These are phyloP conservation scores for Trichoderma polysporum DNA, from an alignment of 2,329 filamentous ascomycete species.

Conservation along the genomic window DNA sequence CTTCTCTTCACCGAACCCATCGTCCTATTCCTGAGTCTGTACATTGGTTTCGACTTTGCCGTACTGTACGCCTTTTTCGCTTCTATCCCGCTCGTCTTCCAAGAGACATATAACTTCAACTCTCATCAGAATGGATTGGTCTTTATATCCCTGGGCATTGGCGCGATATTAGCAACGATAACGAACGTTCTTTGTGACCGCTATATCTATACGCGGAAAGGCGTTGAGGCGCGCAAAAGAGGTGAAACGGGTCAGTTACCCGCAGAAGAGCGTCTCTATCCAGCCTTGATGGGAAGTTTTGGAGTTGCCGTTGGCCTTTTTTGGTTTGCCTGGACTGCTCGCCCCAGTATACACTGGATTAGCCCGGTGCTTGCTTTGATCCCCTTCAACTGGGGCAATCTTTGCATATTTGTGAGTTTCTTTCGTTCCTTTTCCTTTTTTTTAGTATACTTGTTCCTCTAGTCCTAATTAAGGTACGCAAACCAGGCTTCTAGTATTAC, in stretches of 20 bases:
- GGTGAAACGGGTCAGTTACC: background rate
- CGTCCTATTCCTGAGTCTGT: conserved; percentile 69
- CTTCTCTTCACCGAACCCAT: conserved; percentile 45
- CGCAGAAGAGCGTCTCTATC: conserved; percentile 25
- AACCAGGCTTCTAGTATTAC: conserved; percentile 18
- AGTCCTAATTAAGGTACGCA: background rate
- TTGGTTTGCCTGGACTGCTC: conserved; percentile 24
- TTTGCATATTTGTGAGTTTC: conserved; percentile 19
- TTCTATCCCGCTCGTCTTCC: conserved; percentile 23
- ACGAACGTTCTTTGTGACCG: conserved; percentile 22
- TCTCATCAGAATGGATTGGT: conserved; percentile 21
- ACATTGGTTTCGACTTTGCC: conserved; percentile 55
- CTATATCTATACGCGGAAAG: background rate
- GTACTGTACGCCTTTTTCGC: conserved; percentile 57
- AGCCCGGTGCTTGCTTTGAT: conserved; percentile 23
- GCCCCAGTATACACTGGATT: conserved; percentile 21
- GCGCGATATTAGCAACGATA: conserved; percentile 10
- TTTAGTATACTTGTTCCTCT: background rate
- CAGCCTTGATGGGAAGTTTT: conserved; percentile 25
- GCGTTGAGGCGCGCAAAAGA: background rate
- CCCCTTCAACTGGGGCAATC: conserved; percentile 23
- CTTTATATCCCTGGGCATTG: conserved; percentile 24
- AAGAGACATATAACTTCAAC: conserved; percentile 22
- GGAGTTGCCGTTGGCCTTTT: conserved; percentile 24
- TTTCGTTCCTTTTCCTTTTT: background rate